phyloP scores from a whole-genome alignment of 768 basidiomycete genomes.

The Coprinopsis strossmayeri region DNA sequence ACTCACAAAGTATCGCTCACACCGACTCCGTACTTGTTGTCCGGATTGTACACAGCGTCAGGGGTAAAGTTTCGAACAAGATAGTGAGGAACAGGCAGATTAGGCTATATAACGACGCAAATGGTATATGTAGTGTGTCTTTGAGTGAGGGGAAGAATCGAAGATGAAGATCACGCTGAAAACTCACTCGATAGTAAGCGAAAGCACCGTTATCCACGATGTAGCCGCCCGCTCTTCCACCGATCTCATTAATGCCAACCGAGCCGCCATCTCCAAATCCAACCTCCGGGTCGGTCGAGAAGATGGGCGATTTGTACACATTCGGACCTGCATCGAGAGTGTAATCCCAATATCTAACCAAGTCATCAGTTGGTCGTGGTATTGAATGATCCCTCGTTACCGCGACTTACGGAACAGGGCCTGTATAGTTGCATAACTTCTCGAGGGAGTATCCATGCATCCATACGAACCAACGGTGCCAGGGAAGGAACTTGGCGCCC shows the following conservation, averaged over 20 bases:
- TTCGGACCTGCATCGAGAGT: slow-evolving; percentile 7
- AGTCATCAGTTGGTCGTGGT: not conserved
- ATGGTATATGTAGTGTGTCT: not conserved
- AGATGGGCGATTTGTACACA: slow-evolving; percentile 4
- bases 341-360: slow-evolving; percentile 9
- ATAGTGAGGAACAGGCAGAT: slow-evolving; percentile 7
- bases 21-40: slow-evolving; percentile 7
- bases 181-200: slow-evolving; percentile 6
- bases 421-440: slow-evolving; percentile 7
- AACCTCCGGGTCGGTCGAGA: slow-evolving; percentile 8
- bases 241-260: slow-evolving; percentile 8
- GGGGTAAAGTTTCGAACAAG: slow-evolving; percentile 11
- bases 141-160: too few relatives aligned
- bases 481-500: slow-evolving; percentile 7
- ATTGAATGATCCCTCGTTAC: too few relatives aligned
- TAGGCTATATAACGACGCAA: not conserved
- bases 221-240: slow-evolving; percentile 8
- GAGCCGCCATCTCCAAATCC: slow-evolving; percentile 9
- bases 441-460: slow-evolving; percentile 7
- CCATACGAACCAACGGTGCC: slow-evolving; percentile 9
- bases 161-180: too few relatives aligned
- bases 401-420: slow-evolving; percentile 6
- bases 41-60: slow-evolving; percentile 8
- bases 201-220: slow-evolving; percentile 11
- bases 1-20: slow-evolving; percentile 8